Conservation (phyloP, 2,329 filamentous ascomycete species). For the Ascochyta koolunga region DNA sequence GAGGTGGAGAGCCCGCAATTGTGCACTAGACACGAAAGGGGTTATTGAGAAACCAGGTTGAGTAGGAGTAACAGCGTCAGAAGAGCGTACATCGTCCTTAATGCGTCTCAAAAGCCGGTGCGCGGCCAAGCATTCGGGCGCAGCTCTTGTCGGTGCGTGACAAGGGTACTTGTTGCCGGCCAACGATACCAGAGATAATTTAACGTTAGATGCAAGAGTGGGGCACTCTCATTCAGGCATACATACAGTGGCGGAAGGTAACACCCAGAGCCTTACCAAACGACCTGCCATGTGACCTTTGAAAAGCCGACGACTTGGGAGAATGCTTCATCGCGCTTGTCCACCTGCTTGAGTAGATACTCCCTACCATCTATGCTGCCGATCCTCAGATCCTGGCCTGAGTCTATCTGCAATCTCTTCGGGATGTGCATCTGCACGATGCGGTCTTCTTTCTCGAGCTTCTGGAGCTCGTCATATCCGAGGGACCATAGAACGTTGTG, state of each 20-base stretch:
- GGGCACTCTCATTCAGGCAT: no score
- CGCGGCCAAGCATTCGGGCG: slow-evolving; percentile 10
- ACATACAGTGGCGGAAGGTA: no score
- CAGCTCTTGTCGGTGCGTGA: slow-evolving; percentile 17
- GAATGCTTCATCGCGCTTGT: slow-evolving; percentile 38
- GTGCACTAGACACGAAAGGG: background rate
- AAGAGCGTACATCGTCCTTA: background rate
- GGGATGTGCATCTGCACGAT: slow-evolving; percentile 26
- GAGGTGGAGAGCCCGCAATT: background rate
- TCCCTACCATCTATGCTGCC: slow-evolving; percentile 15
- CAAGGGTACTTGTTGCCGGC: background rate
- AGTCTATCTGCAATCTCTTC: slow-evolving; percentile 20
- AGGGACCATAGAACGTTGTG: slow-evolving; percentile 22
- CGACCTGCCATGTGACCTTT: slow-evolving; percentile 35
- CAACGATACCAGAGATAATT: slow-evolving; percentile 20
- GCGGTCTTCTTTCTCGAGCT: slow-evolving; percentile 35
- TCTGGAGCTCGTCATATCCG: slow-evolving; percentile 23
- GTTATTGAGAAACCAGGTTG: background rate
- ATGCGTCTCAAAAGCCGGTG: background rate
- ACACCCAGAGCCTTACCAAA: slow-evolving; percentile 26
- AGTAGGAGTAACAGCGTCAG: background rate
- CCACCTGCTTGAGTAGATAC: slow-evolving; percentile 26
- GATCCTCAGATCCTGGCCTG: slow-evolving; percentile 31
- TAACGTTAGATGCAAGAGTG: background rate
- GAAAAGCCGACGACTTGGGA: slow-evolving; percentile 42